phyloP scores from a whole-genome alignment of 1,284 basidiomycete genomes.

The Taiwanofungus camphoratus region DNA sequence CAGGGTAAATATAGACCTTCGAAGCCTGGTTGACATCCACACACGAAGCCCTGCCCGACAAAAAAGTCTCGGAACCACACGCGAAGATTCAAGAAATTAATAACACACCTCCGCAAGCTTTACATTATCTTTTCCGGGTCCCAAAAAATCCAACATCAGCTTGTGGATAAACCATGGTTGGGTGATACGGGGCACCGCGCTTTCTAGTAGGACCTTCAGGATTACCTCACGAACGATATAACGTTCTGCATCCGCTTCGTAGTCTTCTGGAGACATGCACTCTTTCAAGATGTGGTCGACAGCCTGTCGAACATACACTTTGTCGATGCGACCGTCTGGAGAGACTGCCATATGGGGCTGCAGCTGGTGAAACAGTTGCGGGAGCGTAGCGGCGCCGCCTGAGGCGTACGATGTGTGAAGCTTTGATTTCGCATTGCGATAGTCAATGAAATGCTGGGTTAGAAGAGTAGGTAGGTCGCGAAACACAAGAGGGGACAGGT shows the following conservation, averaged over 20 bases:
- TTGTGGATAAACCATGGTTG: slow-evolving; percentile 82
- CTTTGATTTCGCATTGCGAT: slow-evolving; percentile 58
- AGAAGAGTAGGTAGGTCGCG: slow-evolving; percentile 57
- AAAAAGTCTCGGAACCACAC: slow-evolving; percentile 2
- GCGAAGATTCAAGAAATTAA: neutral
- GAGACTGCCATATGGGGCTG: slow-evolving; percentile 77
- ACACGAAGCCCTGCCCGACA: slow-evolving; percentile 2
- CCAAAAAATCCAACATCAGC: slow-evolving; percentile 55
- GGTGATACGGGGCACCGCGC: slow-evolving; percentile 60
- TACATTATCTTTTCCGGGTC: slow-evolving; percentile 29
- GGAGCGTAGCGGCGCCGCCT: slow-evolving; percentile 54
- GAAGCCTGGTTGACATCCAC: neutral
- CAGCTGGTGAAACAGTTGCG: slow-evolving; percentile 66
- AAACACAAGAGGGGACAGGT: slow-evolving; percentile 55
- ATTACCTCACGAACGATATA: slow-evolving; percentile 73
- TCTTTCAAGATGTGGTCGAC: slow-evolving; percentile 65
- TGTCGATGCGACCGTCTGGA: slow-evolving; percentile 54
- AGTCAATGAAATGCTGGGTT: slow-evolving; percentile 70
- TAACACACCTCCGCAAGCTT: slow-evolving; percentile 28
- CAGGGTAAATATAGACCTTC: no score
- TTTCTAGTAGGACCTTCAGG: slow-evolving; percentile 62
- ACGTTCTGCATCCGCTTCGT: slow-evolving; percentile 64
- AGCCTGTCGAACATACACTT: slow-evolving; percentile 73
- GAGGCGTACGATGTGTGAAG: slow-evolving; percentile 60
- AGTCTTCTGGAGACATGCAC: slow-evolving; percentile 66